Base-by-base conservation (phyloP, 2,329 filamentous ascomycete species). In the Phialophora chinensis region DNA sequence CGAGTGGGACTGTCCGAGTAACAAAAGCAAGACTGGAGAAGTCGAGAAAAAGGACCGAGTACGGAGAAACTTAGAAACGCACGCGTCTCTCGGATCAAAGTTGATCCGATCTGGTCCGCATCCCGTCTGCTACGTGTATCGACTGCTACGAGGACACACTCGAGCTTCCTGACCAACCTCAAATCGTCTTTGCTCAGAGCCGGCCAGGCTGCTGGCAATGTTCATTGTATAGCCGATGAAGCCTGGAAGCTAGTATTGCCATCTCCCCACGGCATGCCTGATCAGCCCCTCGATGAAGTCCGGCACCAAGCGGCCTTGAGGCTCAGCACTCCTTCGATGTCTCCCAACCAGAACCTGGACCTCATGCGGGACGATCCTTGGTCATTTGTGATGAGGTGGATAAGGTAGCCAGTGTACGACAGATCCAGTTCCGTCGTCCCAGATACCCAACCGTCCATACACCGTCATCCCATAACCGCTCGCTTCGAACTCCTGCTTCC, bases 311-410 rank as follows among this genome's bases (percentile, higher is more conserved):
- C 8, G 7, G 17, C 17, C 44, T 49, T 20, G 44, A 49, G 44
- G 7, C 20, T 49, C 17, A 20, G 17, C 5, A 17, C 20, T 17
- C 7, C 44, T 20, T 49, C 17, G 20, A 20, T 20, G 44, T 49
- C 44, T 23, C 17, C 44, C 23, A 70, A 27, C 66, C 68, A 69
- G 54, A 68, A 70, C 7, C 68, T 57, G 42, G 60, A 60, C 23
- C 62, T 49, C 65, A 71, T 70, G 11, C 69, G 62, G 38, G 58
- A 49, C 1, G 55, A 60, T 27, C 66, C 55, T 33, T 62, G 65
- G 12, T 66, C 68, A 29, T 70, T 63, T 20, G 66, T 64, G 60
- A 71, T 62, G 14, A 69, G 55, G 54, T 71, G 65, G 49, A 70
- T 68, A 5, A 70, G 29, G 35, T 67, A 14, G 20, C 44, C 44